Percentiles rank a stretch among this genome's conserved stretches.
phyloP scores from a whole-genome alignment of 2,329 filamentous ascomycete species.

The Neonectria ditissima region DNA sequence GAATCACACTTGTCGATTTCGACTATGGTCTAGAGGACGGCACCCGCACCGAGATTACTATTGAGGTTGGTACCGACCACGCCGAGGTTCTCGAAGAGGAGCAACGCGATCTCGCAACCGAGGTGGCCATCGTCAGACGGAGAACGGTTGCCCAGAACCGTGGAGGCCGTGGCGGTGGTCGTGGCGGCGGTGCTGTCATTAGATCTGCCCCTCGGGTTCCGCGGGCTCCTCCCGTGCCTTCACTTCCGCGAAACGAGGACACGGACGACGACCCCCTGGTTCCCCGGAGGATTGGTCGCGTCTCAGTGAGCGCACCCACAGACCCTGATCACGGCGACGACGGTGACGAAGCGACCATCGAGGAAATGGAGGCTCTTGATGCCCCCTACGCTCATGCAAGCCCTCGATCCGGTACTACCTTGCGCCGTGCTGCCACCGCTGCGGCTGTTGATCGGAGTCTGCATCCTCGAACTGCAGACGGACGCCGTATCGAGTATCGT shows the following conservation, averaged over 20 bases:
- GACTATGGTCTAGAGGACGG: constrained; percentile 71
- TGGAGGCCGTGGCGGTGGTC: constrained; percentile 55
- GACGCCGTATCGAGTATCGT: constrained; percentile 70
- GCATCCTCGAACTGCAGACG: constrained; percentile 67
- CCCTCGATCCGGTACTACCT: constrained; percentile 76
- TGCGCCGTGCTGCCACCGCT: constrained; percentile 81
- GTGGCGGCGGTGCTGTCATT: constrained; percentile 53
- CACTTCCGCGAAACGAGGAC: constrained; percentile 46
- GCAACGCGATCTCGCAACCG: constrained; percentile 77
- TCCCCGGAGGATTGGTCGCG: constrained; percentile 60
- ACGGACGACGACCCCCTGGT: constrained; percentile 65
- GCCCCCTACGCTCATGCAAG: constrained; percentile 79
- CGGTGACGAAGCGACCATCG: constrained; percentile 61
- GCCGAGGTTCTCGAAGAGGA: constrained; percentile 80
- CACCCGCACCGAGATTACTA: constrained; percentile 67
- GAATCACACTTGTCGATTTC: constrained; percentile 80
- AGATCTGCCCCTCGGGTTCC: constrained; percentile 61
- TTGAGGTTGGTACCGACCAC: constrained; percentile 79
- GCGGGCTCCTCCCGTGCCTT: constrained; percentile 43
- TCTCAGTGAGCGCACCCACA: constrained; percentile 31
- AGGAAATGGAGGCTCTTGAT: constrained; percentile 73
- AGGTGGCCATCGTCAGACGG: constrained; percentile 82
- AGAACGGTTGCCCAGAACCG: constrained; percentile 76
- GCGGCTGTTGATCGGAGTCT: constrained; percentile 78
- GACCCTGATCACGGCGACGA: constrained; percentile 50